These are phyloP conservation scores for Lipomyces spencermartinsiae DNA, from an alignment of 805 yeast species.

Conservation along the genomic window DNA sequence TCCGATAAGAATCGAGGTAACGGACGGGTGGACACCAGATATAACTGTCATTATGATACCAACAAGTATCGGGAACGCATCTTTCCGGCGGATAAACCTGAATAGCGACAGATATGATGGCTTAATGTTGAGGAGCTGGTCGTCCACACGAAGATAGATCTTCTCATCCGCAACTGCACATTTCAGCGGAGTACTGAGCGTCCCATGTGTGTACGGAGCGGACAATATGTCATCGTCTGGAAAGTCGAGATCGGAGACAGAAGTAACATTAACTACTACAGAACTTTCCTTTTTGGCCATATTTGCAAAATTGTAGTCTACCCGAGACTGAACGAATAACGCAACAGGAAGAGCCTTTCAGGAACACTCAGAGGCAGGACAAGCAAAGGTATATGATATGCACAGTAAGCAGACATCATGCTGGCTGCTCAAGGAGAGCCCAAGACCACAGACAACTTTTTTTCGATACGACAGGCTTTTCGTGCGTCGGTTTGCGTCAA, in stretches of 20 bases:
- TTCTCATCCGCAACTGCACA: not conserved
- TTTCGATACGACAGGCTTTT: not conserved
- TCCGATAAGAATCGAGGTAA: constrained; percentile 25
- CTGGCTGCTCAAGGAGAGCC: not conserved
- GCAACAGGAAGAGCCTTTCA: not conserved
- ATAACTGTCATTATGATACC: not conserved
- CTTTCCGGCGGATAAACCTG: constrained; percentile 17
- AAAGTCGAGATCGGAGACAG: not conserved
- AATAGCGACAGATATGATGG: constrained; percentile 23
- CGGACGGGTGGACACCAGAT: constrained; percentile 22
- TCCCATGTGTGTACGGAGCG: not conserved
- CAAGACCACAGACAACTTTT: not conserved
- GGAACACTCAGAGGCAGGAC: not conserved
- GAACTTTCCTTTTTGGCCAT: not conserved
- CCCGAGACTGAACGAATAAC: not conserved
- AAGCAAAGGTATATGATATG: not conserved
- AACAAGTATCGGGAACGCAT: constrained; percentile 8
- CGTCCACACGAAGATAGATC: not conserved
- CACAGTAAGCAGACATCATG: not conserved
- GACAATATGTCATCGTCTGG: not conserved
- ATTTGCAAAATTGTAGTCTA: not conserved
- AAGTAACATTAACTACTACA: not conserved
- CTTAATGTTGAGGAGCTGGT: constrained; percentile 7
- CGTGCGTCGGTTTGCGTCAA: not conserved
- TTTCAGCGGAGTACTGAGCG: not conserved